phyloP scores from a whole-genome alignment of 345 rosid species.

The Moricandia arvensis region DNA sequence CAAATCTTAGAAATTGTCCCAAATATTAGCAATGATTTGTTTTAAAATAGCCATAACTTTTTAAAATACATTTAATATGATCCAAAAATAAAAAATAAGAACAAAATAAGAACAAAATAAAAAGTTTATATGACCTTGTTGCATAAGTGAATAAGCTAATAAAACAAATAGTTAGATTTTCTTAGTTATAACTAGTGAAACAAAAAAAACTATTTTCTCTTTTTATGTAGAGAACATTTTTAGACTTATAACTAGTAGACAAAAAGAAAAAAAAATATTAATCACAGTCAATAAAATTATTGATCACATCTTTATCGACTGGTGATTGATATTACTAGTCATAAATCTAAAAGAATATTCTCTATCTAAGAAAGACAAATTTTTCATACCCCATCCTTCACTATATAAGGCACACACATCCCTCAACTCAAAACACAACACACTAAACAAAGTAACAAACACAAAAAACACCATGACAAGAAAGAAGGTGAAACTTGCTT shows the following conservation, averaged over 20 bases:
- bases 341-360: background rate
- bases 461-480: constrained; percentile 21
- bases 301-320: background rate
- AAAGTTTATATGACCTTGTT: too few relatives aligned
- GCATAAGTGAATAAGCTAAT: too few relatives aligned
- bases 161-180: too few relatives aligned
- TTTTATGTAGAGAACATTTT: too few relatives aligned
- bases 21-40: background rate
- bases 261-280: too few relatives aligned
- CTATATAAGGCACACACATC: background rate
- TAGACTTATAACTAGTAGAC: background rate
- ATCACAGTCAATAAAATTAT: background rate
- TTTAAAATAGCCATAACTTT: background rate
- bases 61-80: too few relatives aligned
- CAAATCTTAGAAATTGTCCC: background rate
- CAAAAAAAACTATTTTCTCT: too few relatives aligned
- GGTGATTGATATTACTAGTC: background rate
- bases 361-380: background rate
- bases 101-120: too few relatives aligned
- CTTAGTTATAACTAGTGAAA: too few relatives aligned
- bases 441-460: background rate
- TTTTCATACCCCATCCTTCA: background rate
- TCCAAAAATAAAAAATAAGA: background rate
- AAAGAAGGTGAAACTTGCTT: constrained; percentile 34
- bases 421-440: background rate